phyloP scores from a whole-genome alignment of 176 grass and related monocot genomes.

The Cymbopogon citratus region DNA sequence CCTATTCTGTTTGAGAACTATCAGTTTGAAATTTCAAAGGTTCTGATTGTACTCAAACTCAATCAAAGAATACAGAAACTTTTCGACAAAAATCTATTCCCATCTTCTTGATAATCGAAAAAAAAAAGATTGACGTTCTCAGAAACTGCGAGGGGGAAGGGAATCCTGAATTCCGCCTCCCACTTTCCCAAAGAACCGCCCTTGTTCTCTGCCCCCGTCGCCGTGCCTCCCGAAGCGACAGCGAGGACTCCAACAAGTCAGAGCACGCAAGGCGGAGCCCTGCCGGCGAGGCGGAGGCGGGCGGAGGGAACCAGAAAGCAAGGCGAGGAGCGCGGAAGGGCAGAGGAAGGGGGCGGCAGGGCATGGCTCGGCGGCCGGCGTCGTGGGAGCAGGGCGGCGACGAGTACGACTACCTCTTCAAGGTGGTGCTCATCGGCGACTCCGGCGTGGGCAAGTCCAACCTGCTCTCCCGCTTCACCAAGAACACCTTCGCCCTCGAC shows the following conservation, averaged over 20 bases:
- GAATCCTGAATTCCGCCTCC: not conserved
- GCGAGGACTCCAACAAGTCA: not conserved
- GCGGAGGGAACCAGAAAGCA: not conserved
- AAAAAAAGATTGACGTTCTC: not conserved
- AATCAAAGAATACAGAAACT: too few species aligned
- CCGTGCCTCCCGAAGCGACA: not conserved
- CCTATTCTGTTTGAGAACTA: not conserved
- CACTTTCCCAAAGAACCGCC: not conserved
- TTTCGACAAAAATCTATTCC: too few species aligned
- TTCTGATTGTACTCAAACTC: not conserved
- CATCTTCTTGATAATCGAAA: too few species aligned
- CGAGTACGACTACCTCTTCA: slow-evolving; percentile 96
- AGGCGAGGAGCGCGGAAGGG: not conserved
- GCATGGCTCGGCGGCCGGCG: slow-evolving; percentile 21
- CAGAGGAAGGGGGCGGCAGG: too few species aligned
- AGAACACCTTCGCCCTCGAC: slow-evolving; percentile 37
- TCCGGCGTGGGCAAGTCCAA: slow-evolving; percentile 91
- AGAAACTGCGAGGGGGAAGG: not conserved
- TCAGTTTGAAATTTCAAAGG: not conserved
- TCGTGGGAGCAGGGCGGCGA: slow-evolving; percentile 40
- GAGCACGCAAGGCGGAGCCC: not conserved
- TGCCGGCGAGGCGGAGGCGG: not conserved
- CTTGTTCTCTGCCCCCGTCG: not conserved
- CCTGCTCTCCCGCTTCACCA: slow-evolving; percentile 86
- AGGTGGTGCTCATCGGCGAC: slow-evolving; percentile 92